Percentiles rank a stretch among this genome's conserved stretches.
Conservation (phyloP, 2,329 filamentous ascomycete species). For the Ceratocystis ficicola region DNA sequence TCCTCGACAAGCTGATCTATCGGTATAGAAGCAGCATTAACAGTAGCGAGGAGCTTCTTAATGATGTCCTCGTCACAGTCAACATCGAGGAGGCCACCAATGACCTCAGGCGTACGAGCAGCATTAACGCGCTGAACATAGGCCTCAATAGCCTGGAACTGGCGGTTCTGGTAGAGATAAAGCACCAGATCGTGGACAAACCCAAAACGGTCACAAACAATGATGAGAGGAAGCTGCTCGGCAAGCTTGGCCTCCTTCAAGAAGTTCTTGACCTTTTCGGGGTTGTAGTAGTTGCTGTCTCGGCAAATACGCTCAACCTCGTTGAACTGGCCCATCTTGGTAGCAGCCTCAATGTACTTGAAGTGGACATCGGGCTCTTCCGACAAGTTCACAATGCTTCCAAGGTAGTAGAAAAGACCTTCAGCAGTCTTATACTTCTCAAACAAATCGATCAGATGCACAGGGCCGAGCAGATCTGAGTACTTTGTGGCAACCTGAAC, state of each 20-base stretch:
- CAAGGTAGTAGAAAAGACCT: slow-evolving; percentile 95
- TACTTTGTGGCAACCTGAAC: slow-evolving; percentile 96
- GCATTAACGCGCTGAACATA: slow-evolving; percentile 98
- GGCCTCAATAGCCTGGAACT: slow-evolving; percentile 96
- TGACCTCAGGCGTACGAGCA: slow-evolving; percentile 74
- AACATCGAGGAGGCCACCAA: slow-evolving; percentile 87
- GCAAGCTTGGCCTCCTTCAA: slow-evolving; percentile 86
- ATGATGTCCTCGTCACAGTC: slow-evolving; percentile 96
- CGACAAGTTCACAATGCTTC: slow-evolving; percentile 92
- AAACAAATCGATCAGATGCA: slow-evolving; percentile 77
- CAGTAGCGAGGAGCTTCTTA: slow-evolving; percentile 75
- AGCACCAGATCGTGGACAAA: slow-evolving; percentile 94
- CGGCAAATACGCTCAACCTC: slow-evolving; percentile 96
- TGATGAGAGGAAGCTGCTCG: slow-evolving; percentile 91
- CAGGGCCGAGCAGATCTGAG: slow-evolving; percentile 84
- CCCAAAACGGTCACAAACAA: slow-evolving; percentile 98
- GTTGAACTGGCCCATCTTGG: slow-evolving; percentile 81
- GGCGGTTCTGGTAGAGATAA: slow-evolving; percentile 96
- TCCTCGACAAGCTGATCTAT: slow-evolving; percentile 90
- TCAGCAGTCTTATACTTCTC: slow-evolving; percentile 97
- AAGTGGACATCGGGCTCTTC: slow-evolving; percentile 94
- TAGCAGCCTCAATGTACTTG: slow-evolving; percentile 98
- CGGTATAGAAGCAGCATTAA: slow-evolving; percentile 72
- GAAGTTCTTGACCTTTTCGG: slow-evolving; percentile 98
- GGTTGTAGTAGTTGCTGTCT: slow-evolving; percentile 79